Conservation (phyloP, 768 basidiomycete genomes). For the Calocybe indica region DNA sequence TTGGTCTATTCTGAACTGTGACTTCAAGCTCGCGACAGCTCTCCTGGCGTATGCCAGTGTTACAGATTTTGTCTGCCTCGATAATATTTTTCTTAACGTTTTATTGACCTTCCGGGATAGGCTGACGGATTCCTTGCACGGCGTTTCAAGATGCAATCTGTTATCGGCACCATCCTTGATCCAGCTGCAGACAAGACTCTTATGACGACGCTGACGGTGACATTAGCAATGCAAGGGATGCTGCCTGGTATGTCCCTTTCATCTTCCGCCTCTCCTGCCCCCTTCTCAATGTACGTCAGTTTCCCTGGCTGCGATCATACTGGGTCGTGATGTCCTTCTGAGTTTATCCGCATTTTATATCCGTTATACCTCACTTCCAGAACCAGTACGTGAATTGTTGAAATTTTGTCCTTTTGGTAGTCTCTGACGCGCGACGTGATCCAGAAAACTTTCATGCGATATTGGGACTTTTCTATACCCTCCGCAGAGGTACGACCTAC, state of each 20-base stretch:
- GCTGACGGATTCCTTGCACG: slow-evolving; percentile 90
- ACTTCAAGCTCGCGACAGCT: slow-evolving; percentile 76
- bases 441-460: slow-evolving; percentile 87
- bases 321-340: slow-evolving; percentile 85
- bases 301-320: slow-evolving; percentile 77
- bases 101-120: slow-evolving; percentile 33
- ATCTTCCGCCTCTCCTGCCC: neutral
- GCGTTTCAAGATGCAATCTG: slow-evolving; percentile 78
- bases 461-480: slow-evolving; percentile 95
- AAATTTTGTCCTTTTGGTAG: neutral
- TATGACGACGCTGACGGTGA: slow-evolving; percentile 89
- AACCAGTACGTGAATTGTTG: slow-evolving; percentile 54
- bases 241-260: slow-evolving; percentile 63
- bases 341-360: slow-evolving; percentile 90
- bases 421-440: neutral
- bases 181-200: slow-evolving; percentile 95
- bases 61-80: slow-evolving; percentile 73
- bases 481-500: slow-evolving; percentile 95
- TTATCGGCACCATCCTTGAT: slow-evolving; percentile 94
- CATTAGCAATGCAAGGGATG: slow-evolving; percentile 76
- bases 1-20: slow-evolving; percentile 77
- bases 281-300: slow-evolving; percentile 36
- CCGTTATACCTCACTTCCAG: slow-evolving; percentile 83
- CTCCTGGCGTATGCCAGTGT: slow-evolving; percentile 89
- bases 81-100: slow-evolving; percentile 3